These are phyloP conservation scores for Shiraia bambusicola DNA, from an alignment of 2,329 filamentous ascomycete genomes.

Conservation along the genomic window DNA sequence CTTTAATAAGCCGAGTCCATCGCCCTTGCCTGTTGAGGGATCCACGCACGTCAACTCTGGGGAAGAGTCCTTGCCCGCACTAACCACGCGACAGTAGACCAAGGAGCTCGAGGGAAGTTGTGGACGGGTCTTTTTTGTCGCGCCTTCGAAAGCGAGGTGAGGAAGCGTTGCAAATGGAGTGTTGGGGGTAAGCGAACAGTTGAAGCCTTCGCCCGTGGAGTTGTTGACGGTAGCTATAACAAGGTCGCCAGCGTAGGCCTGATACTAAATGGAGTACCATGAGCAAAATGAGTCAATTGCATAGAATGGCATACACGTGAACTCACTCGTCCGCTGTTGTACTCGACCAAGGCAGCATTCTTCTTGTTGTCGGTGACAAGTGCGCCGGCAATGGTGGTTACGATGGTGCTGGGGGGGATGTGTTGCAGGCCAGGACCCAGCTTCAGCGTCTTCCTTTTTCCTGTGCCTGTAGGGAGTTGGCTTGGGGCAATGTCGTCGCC, in stretches of 20 bases:
- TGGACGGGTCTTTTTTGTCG: slow-evolving; percentile 87
- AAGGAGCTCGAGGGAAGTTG: slow-evolving; percentile 72
- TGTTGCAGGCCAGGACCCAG: slow-evolving; percentile 83
- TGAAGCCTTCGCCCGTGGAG: slow-evolving; percentile 74
- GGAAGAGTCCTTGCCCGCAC: slow-evolving; percentile 66
- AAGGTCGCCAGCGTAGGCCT: slow-evolving; percentile 76
- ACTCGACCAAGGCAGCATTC: slow-evolving; percentile 77
- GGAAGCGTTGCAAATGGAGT: slow-evolving; percentile 69
- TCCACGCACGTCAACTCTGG: slow-evolving; percentile 90
- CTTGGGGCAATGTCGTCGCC: slow-evolving; percentile 72
- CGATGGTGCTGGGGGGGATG: slow-evolving; percentile 72
- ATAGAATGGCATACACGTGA: slow-evolving; percentile 13
- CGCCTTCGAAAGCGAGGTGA: slow-evolving; percentile 89
- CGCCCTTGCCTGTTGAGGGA: slow-evolving; percentile 79
- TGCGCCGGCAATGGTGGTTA: slow-evolving; percentile 67
- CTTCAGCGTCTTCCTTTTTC: slow-evolving; percentile 67
- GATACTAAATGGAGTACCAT: slow-evolving; percentile 60
- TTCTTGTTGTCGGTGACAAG: slow-evolving; percentile 70
- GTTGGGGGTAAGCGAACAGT: slow-evolving; percentile 70
- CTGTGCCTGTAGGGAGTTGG: slow-evolving; percentile 65
- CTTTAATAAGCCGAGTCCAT: slow-evolving; percentile 79
- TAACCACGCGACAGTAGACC: slow-evolving; percentile 82
- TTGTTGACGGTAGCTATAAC: slow-evolving; percentile 85
- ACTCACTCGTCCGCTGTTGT: slow-evolving; percentile 66
- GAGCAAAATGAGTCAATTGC: slow-evolving; percentile 35